phyloP scores from a whole-genome alignment of 345 rosid genomes.

The Kernera saxatilis region DNA sequence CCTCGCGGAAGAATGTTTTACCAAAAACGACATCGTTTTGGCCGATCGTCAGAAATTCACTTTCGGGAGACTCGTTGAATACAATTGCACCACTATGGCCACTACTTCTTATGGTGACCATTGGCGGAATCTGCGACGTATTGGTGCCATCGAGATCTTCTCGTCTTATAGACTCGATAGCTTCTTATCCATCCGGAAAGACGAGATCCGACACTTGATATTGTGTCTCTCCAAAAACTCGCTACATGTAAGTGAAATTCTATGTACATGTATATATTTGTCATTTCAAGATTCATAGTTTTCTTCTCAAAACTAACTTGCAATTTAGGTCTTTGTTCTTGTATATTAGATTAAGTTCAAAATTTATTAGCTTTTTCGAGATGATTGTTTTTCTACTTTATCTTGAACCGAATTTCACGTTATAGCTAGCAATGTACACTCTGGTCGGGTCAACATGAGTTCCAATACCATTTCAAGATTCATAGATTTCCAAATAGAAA shows the following conservation, averaged over 20 bases:
- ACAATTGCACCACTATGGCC: conserved; percentile 20
- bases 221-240: conserved; percentile 3
- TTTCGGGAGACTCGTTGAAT: conserved; percentile 21
- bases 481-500: neutral
- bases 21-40: conserved; percentile 25
- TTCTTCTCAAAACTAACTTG: neutral
- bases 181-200: conserved; percentile 14
- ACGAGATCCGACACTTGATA: conserved; percentile 25
- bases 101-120: conserved; percentile 32
- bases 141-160: conserved; percentile 22
- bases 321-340: neutral
- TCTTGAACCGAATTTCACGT: too few relatives aligned
- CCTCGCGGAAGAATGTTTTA: conserved; percentile 27
- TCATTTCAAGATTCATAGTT: neutral
- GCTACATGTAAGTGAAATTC: neutral
- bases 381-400: too few relatives aligned
- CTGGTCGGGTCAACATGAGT: too few relatives aligned
- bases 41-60: conserved; percentile 20
- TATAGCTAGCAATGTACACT: too few relatives aligned
- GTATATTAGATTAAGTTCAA: neutral
- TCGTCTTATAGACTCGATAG: conserved; percentile 20
- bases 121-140: conserved; percentile 30
- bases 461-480: too few relatives aligned
- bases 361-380: too few relatives aligned
- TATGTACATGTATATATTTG: neutral